Conservation (phyloP, 2,329 filamentous ascomycete genomes). For the Cadophora luteo-olivacea region DNA sequence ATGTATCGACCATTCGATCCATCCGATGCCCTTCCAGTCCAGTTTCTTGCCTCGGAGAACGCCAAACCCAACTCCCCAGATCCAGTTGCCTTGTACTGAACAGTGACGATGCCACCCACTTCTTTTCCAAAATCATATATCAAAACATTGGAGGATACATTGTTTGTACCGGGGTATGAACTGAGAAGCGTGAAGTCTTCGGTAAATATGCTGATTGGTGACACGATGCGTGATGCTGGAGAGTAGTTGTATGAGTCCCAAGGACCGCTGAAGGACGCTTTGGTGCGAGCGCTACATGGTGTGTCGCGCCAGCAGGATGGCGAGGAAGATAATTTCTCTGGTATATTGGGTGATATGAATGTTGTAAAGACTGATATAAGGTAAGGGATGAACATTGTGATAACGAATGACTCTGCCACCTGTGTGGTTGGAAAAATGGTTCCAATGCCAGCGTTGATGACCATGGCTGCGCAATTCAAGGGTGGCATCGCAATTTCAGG, state of each 20-base stretch:
- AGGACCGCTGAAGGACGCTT: constrained; percentile 57
- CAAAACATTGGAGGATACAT: constrained; percentile 50
- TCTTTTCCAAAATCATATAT: constrained; percentile 65
- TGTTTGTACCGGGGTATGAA: constrained; percentile 22
- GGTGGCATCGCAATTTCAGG: not conserved
- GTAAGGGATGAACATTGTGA: constrained; percentile 11
- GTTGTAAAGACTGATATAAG: not conserved
- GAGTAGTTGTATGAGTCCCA: constrained; percentile 66
- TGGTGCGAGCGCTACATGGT: constrained; percentile 52
- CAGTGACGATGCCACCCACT: constrained; percentile 60
- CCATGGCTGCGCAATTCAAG: not conserved
- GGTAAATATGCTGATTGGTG: constrained; percentile 53
- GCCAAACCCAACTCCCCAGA: constrained; percentile 51
- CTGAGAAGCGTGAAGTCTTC: constrained; percentile 43
- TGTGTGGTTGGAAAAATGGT: not conserved
- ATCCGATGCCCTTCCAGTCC: constrained; percentile 54
- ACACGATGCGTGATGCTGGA: constrained; percentile 56
- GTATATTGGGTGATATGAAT: not conserved
- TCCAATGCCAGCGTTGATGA: not conserved
- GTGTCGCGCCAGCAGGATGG: constrained; percentile 60
- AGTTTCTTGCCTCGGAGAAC: constrained; percentile 54
- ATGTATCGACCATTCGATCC: constrained; percentile 54
- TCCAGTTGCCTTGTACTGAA: constrained; percentile 55
- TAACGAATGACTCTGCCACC: not conserved
- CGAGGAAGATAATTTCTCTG: not conserved